Evolutionary conservation across 495 filamentous ascomycete genomes (phyloP).

Genomic region (Hypoxylon cercidicola): DNA sequence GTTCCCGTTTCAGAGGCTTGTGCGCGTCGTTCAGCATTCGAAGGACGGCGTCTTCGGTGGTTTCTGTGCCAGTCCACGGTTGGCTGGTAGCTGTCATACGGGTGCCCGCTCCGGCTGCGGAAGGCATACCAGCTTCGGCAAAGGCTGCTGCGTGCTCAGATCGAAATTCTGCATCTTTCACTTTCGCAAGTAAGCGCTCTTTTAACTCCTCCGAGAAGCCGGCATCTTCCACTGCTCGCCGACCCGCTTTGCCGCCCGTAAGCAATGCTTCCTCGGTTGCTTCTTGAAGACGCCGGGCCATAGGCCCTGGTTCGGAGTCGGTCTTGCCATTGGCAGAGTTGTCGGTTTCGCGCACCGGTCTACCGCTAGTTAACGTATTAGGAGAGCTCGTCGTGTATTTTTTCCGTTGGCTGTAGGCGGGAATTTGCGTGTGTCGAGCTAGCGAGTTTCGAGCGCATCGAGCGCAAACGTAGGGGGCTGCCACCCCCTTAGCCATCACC

Average conservation of each 20-base stretch:
- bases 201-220: constrained; percentile 91
- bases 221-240: constrained; percentile 80
- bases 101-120: constrained; percentile 75
- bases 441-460: constrained; percentile 32
- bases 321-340: constrained; percentile 6
- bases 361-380: neutral
- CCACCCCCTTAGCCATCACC: constrained; percentile 35
- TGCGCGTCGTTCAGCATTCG: constrained; percentile 89
- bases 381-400: constrained; percentile 29
- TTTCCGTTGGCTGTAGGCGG: constrained; percentile 10
- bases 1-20: constrained; percentile 69
- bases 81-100: constrained; percentile 74
- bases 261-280: constrained; percentile 84
- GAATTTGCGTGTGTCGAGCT: constrained; percentile 7
- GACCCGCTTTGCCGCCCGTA: constrained; percentile 74
- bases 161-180: constrained; percentile 75
- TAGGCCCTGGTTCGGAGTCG: constrained; percentile 61
- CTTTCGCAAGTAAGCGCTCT: constrained; percentile 73
- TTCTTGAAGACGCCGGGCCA: constrained; percentile 77
- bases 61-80: constrained; percentile 84
- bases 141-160: constrained; percentile 76
- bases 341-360: constrained; percentile 1
- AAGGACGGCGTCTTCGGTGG: constrained; percentile 75
- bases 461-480: constrained; percentile 37
- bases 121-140: constrained; percentile 70